A percentile compares a stretch with the other conserved stretches of the same genome.
phyloP scores from a whole-genome alignment of 169 alveolate genomes.

The Amoebophrya sp. region DNA sequence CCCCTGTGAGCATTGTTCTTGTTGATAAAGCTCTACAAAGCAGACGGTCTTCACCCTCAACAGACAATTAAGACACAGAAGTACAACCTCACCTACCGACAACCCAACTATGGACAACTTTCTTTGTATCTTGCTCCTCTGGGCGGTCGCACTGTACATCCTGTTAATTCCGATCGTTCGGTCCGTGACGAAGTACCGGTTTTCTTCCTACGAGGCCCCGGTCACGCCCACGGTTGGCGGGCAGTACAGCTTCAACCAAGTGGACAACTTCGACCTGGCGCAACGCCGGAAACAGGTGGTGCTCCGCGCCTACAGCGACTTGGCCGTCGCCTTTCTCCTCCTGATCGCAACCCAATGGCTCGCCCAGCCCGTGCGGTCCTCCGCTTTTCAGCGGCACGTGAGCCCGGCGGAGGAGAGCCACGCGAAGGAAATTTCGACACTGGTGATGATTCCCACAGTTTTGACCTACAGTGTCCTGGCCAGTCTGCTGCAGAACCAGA shows the following conservation, averaged over 20 bases:
- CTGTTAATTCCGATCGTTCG: neutral
- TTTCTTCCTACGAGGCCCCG: too few species aligned
- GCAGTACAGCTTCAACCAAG: too few species aligned
- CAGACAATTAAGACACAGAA: too few species aligned
- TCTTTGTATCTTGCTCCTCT: neutral
- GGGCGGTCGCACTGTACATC: neutral
- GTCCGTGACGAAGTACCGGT: neutral
- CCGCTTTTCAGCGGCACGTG: neutral
- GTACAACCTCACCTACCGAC: too few species aligned
- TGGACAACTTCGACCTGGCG: too few species aligned
- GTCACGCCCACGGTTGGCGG: too few species aligned
- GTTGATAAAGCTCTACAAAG: too few species aligned
- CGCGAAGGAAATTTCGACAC: neutral
- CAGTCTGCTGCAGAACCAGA: neutral
- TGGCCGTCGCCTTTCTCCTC: neutral
- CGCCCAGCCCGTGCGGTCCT: neutral
- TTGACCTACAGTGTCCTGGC: neutral
- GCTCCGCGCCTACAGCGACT: neutral
- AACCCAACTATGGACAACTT: neutral
- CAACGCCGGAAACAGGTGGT: too few species aligned
- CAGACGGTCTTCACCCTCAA: too few species aligned
- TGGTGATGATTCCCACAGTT: neutral
- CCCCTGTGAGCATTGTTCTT: too few species aligned
- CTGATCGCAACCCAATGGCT: conserved; percentile 20
- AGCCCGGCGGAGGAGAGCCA: neutral